Conservation (phyloP, 345 rosid genomes). For the Draba incana region DNA sequence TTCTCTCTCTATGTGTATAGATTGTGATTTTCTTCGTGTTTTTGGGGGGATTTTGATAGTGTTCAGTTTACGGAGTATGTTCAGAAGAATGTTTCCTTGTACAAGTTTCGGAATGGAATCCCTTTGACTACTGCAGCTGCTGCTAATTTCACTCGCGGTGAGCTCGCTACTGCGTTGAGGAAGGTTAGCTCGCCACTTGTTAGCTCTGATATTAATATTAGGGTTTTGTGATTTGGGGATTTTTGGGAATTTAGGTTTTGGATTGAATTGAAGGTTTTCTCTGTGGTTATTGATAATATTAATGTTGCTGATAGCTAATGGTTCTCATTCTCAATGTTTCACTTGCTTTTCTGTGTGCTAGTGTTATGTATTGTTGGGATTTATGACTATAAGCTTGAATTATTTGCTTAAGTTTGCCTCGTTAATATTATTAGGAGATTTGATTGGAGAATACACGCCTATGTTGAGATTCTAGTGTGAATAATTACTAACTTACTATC, state of each 20-base stretch:
- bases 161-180: slow-evolving; percentile 92
- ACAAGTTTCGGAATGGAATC: slow-evolving; percentile 91
- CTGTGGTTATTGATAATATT: neutral
- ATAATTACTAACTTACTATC: neutral
- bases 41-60: slow-evolving; percentile 37
- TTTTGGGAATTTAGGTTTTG: neutral
- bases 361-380: slow-evolving; percentile 12
- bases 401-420: neutral
- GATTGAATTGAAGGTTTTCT: neutral
- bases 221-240: neutral
- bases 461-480: neutral
- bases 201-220: neutral
- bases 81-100: slow-evolving; percentile 90
- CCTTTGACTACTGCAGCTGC: slow-evolving; percentile 91
- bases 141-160: slow-evolving; percentile 88
- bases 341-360: neutral
- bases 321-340: neutral
- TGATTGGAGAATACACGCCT: neutral
- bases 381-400: neutral
- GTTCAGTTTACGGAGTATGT: slow-evolving; percentile 96
- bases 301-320: neutral
- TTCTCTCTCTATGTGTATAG: neutral
- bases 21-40: neutral
- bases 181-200: slow-evolving; percentile 53
- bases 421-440: neutral